Evolutionary conservation across 768 basidiomycete species (phyloP), one percentile per base, ranked within the genome.

Genomic region (Tricholoma matsutake): DNA sequence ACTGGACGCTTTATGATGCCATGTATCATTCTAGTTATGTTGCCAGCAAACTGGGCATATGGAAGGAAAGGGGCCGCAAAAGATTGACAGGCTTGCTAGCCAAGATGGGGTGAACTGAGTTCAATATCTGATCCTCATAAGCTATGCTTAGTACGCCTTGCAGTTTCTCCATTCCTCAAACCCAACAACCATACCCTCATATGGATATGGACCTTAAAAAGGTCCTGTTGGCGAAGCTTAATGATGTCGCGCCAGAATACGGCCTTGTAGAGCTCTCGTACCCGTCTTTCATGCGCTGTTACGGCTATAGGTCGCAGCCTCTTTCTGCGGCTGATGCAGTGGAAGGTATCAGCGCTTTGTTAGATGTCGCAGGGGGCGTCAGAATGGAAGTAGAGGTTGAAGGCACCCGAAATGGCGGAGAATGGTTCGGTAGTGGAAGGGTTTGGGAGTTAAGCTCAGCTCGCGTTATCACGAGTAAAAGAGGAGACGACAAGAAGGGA

Each of bases 11-110:
- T 51, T 98, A 98, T 70, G 97, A 99, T 69, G 88, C 96, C 10
- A 98, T 99, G 97, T 88, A 89, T 68, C 96, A 99, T 73, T 97
- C 95, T 3, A 92, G 91, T 60, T 99, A 98, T 68, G 89, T 99
- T 16, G 96, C 95, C 6, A 89, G 92, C 55, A 94, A 94, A 73
- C 82, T 99, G 61, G 95, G 94, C 3, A 92, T 96, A 58, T 98
- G 97, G 97, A 94, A 91, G 69, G 96, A 98, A 72, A 84, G 87
- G 58, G 97, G 97, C 20, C 82, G 91, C 62, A 96, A 94, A 72
- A 83, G 87, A 64, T 76, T 99, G 58, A 92, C 89, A 1, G 97
- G 96, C 7, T 77, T 99, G 54, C 78, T 99, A 22, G 97, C 97
- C 14, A 98, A 98, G 79, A 99, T 99, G 94, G 97, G 97, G 95